Base-by-base conservation (phyloP, 345 rosid species). In the Barbarea vulgaris region DNA sequence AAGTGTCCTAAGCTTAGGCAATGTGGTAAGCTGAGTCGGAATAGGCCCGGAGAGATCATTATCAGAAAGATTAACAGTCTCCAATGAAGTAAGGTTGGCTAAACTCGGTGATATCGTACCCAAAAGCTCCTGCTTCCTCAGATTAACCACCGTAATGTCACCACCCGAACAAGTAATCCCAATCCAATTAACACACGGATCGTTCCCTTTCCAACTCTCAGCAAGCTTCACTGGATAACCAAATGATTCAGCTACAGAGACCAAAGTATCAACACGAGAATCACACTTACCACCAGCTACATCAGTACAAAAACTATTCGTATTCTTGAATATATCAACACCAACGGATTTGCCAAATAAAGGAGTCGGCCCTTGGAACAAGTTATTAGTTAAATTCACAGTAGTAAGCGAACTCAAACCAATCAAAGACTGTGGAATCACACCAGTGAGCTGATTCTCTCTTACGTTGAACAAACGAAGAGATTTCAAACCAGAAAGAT, bases 391-490 rank as follows among this genome's bases (percentile, higher is more conserved):
- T 46, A 95, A 67, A 75, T 84, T 85, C 58, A 92, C 84, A 39
- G 30, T 21, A 34, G 37, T 6, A 50, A 92, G 88, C 13, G 78
- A 46, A 2, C 70, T 67, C 46, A 83, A 69, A 15, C 48, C 68
- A 21, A 73, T 50, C 28, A 92, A 67, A 7, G 93, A 84, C n/a
- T 30, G 36, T 1, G 96, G 93, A 22, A 92, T 83, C 41, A 77
- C 21, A 70, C 99, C 97, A 22, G 93, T 87, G 61, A 92, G 82
- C 67, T 75, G 55, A 79, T 95, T 89, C 66, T 86, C 88, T 64
- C 97, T 83, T 17, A 87, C 77, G 27, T 82, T 84, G 78, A 90
- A 85, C 8, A 24, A 18, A 14, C 61, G 28, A 52, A 90, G 72
- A 44, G 60, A 55, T 42, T 25, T 48, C 34, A 87, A 67, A 25